These are phyloP conservation scores for Penicillium concentricum DNA, from an alignment of 2,329 filamentous ascomycete genomes.

Conservation along the genomic window DNA sequence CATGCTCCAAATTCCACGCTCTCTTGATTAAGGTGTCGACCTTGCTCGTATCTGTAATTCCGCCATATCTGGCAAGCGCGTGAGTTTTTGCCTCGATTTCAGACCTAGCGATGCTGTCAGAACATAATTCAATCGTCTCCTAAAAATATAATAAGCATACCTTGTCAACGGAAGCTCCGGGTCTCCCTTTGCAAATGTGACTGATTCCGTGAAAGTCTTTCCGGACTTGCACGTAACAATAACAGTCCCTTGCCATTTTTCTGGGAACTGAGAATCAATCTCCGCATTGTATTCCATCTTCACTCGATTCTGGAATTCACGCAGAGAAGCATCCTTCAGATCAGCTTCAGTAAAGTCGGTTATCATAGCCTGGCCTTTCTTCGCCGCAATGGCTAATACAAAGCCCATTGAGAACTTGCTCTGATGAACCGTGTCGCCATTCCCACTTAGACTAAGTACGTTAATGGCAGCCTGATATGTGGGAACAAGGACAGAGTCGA, in stretches of 20 bases:
- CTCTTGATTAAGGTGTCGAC: conserved; percentile 19
- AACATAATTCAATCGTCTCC: no score
- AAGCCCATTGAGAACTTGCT: conserved; percentile 39
- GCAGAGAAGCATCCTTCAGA: conserved; percentile 22
- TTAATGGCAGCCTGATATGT: conserved; percentile 34
- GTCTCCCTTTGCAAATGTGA: conserved; percentile 31
- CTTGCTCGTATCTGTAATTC: conserved; percentile 16
- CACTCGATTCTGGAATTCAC: conserved; percentile 29
- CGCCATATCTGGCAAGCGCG: conserved; percentile 24
- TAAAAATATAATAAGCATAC: conserved; percentile 10
- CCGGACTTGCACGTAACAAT: conserved; percentile 27
- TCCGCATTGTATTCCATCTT: conserved; percentile 27
- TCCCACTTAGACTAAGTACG: conserved; percentile 29
- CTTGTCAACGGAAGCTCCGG: conserved; percentile 29
- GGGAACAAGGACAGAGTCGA: conserved; percentile 26
- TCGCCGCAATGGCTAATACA: conserved; percentile 33
- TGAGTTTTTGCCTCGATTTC: conserved; percentile 23
- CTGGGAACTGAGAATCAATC: conserved; percentile 30
- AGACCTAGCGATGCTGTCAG: conserved; percentile 5
- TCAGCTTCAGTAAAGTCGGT: conserved; percentile 32
- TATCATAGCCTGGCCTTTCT: conserved; percentile 33
- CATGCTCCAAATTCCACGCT: conserved; percentile 24
- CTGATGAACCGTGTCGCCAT: conserved; percentile 33
- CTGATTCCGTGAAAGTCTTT: conserved; percentile 20
- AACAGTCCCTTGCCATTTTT: conserved; percentile 30